Evolutionary conservation across 768 basidiomycete species (phyloP).

Genomic region (Termitomyces eurrhizus): DNA sequence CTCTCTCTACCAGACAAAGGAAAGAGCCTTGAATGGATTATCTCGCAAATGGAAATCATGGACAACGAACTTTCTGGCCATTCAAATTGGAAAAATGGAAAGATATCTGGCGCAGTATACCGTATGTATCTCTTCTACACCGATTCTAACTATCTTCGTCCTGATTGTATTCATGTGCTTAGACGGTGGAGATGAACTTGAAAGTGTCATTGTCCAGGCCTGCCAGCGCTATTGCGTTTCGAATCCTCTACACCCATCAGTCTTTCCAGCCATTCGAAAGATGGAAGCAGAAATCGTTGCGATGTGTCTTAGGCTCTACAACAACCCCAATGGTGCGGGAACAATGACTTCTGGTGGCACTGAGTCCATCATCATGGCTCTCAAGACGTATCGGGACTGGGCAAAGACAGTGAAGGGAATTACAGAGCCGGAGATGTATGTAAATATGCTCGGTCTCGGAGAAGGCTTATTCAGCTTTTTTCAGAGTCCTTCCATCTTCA

Average conservation of each 20-base stretch:
- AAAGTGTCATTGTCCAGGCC: slow-evolving; percentile 74
- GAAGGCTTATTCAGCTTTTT: neutral
- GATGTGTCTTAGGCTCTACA: slow-evolving; percentile 83
- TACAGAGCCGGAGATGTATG: slow-evolving; percentile 88
- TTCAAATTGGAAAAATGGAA: slow-evolving; percentile 63
- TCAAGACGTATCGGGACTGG: slow-evolving; percentile 95
- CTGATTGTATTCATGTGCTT: neutral
- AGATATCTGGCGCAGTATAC: slow-evolving; percentile 83
- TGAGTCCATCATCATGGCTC: slow-evolving; percentile 93
- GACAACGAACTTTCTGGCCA: slow-evolving; percentile 48
- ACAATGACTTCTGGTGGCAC: slow-evolving; percentile 95
- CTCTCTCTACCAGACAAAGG: slow-evolving; percentile 64
- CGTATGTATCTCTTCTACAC: slow-evolving; percentile 42
- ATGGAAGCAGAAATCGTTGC: slow-evolving; percentile 97
- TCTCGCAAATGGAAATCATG: slow-evolving; percentile 78
- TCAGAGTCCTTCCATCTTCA: slow-evolving; percentile 76
- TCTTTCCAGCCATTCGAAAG: slow-evolving; percentile 89
- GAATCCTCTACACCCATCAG: slow-evolving; percentile 90
- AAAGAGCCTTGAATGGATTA: slow-evolving; percentile 66
- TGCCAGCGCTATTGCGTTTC: slow-evolving; percentile 81
- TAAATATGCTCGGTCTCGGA: slow-evolving; percentile 3
- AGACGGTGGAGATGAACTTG: slow-evolving; percentile 85
- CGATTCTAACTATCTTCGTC: neutral
- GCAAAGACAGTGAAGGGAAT: slow-evolving; percentile 82
- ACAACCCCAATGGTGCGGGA: slow-evolving; percentile 82